phyloP scores from a whole-genome alignment of 2,329 filamentous ascomycete species.

The Corniculantispora saksenae region DNA sequence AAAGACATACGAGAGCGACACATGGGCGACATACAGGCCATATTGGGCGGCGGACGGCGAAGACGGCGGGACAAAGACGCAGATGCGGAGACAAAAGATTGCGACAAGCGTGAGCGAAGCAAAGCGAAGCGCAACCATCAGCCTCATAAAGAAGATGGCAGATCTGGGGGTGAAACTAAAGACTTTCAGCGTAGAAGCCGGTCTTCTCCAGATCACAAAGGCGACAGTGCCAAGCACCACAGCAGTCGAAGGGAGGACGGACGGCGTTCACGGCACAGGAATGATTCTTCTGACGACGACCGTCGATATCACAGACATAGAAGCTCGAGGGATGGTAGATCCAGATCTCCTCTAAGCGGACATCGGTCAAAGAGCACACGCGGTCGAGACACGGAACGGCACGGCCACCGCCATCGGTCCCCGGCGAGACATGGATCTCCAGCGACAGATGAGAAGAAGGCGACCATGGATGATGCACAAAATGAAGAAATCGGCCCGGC shows the following conservation, averaged over 20 bases:
- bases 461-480: slow-evolving; percentile 65
- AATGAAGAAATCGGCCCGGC: slow-evolving; percentile 77
- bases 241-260: neutral
- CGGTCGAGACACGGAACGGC: slow-evolving; percentile 6
- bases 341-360: neutral
- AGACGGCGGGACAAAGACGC: slow-evolving; percentile 25
- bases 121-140: neutral
- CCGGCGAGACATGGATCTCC: neutral
- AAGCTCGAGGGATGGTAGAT: neutral
- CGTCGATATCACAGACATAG: neutral
- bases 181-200: neutral
- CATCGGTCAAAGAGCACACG: neutral
- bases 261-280: neutral
- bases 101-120: slow-evolving; percentile 18
- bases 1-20: slow-evolving; percentile 58
- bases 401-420: slow-evolving; percentile 14
- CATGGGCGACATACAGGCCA: slow-evolving; percentile 61
- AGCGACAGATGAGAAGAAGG: neutral
- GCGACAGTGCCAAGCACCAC: neutral
- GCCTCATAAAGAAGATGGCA: neutral
- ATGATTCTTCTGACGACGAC: neutral
- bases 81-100: slow-evolving; percentile 20
- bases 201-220: neutral
- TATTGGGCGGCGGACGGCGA: slow-evolving; percentile 50
- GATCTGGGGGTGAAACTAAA: neutral